phyloP scores from a whole-genome alignment of 108 stramenopile species.

The Mediolabrus comicus region DNA sequence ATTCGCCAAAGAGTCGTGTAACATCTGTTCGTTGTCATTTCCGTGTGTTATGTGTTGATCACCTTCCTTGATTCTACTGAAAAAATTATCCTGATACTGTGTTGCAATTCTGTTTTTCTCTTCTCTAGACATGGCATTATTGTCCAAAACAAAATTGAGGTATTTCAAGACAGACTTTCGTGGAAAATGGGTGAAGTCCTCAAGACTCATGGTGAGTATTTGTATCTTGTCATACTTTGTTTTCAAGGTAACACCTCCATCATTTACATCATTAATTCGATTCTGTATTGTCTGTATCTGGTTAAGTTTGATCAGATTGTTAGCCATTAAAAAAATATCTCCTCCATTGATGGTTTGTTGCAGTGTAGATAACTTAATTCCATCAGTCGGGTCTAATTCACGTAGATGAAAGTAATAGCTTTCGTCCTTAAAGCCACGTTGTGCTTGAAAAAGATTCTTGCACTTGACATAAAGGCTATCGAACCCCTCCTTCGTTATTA shows the following conservation, averaged over 20 bases:
- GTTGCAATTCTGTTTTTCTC: constrained; percentile 9
- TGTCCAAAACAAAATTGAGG: constrained; percentile 24
- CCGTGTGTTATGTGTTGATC: constrained; percentile 7
- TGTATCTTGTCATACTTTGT: constrained; percentile 15
- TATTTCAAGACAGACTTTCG: constrained; percentile 1
- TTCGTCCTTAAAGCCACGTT: not conserved
- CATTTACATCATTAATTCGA: constrained; percentile 6
- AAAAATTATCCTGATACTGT: constrained; percentile 15
- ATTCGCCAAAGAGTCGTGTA: not conserved
- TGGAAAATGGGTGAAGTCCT: constrained; percentile 26
- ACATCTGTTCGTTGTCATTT: constrained; percentile 14
- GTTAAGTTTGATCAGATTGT: constrained; percentile 26
- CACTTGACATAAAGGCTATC: constrained; percentile 3
- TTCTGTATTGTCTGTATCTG: constrained; percentile 2
- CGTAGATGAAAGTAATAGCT: constrained; percentile 10
- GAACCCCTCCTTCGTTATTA: constrained; percentile 12
- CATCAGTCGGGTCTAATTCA: constrained; percentile 6
- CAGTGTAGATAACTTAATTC: constrained; percentile 18
- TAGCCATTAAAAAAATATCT: constrained; percentile 39
- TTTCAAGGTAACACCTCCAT: not conserved
- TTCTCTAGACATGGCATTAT: constrained; percentile 1
- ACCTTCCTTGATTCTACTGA: not conserved
- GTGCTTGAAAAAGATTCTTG: constrained; percentile 1
- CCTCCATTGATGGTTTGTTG: constrained; percentile 30
- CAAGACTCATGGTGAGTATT: constrained; percentile 24